Evolutionary conservation across 345 rosid genomes (phyloP), one percentile per base, ranked within the genome.

Genomic region (Toxicodendron radicans): DNA sequence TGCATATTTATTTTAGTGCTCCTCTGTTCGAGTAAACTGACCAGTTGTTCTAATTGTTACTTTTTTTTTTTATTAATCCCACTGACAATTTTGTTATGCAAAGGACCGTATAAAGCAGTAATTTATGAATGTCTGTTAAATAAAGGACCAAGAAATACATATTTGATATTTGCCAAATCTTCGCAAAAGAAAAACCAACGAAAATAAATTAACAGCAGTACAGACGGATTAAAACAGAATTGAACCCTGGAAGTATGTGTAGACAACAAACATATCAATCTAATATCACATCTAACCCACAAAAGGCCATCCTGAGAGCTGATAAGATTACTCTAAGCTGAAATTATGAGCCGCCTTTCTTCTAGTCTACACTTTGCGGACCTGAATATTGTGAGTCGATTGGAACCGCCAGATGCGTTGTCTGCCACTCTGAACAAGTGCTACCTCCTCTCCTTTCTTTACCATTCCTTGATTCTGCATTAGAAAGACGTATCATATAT

Each of bases 371-470:
- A 88, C 98, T 85, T 85, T 87, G 51, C 97, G 93, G 72, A 95
- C 97, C 87, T 93, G 98, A 78, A 93, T 93, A 78, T 91, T 95
- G 79, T 95, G 99, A 3, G 98, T 93, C 45, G 99, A 91, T 58
- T 90, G 97, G 80, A 89, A 91, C 70, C 98, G 86, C 98, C 99
- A 95, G 76, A 93, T 95, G 68, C 98, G 98, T 71, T 90, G 90
- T 68, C 87, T 85, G 30, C 98, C 99, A 64, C 99, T 95, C 85
- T 88, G 97, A 64, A 95, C 85, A 49, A 93, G 92, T 0, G 97
- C 97, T 33, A 95, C 87, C 83, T 95, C 98, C 83, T 95, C 98
- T 76, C 97, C 99, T 73, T 87, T 85, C 83, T 89, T 93, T 61
- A 95, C 93, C 99, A 93, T 89, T 53, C 98, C 98, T 86, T 93